Evolutionary conservation across 306 rosid species (phyloP).

Genomic region (Citrullus mucosospermus): DNA sequence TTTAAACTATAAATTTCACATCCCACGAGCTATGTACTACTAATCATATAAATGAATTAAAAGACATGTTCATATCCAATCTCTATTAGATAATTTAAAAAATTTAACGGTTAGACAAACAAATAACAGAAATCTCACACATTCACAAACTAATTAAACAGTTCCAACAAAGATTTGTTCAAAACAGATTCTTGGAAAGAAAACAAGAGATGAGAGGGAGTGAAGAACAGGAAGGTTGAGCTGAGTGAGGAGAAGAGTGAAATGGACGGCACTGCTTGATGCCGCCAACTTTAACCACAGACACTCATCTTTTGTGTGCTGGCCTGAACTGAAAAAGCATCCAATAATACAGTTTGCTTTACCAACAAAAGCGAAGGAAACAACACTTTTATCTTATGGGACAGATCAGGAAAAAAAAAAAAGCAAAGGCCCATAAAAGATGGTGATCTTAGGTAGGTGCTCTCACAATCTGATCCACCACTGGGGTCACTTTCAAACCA

Average conservation of each 20-base stretch:
- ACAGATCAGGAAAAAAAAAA: neutral
- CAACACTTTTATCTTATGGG: constrained; percentile 12
- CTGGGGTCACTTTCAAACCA: neutral
- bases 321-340: constrained; percentile 9
- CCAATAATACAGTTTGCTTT: constrained; percentile 6
- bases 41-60: neutral
- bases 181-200: neutral
- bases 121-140: neutral
- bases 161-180: neutral
- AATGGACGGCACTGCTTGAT: neutral
- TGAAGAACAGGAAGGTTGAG: neutral
- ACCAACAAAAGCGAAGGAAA: constrained; percentile 5
- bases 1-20: no score
- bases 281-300: neutral
- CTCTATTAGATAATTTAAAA: neutral
- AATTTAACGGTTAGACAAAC: neutral
- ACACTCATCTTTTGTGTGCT: neutral
- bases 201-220: neutral
- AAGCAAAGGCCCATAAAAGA: constrained; percentile 6
- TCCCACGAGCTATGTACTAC: no score
- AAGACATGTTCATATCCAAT: neutral
- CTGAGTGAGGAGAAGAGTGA: neutral
- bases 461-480: neutral
- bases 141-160: neutral
- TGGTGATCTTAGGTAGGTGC: constrained; percentile 2